Base-by-base conservation (phyloP, 2,329 filamentous ascomycete genomes). In the Aureobasidium vineae region DNA sequence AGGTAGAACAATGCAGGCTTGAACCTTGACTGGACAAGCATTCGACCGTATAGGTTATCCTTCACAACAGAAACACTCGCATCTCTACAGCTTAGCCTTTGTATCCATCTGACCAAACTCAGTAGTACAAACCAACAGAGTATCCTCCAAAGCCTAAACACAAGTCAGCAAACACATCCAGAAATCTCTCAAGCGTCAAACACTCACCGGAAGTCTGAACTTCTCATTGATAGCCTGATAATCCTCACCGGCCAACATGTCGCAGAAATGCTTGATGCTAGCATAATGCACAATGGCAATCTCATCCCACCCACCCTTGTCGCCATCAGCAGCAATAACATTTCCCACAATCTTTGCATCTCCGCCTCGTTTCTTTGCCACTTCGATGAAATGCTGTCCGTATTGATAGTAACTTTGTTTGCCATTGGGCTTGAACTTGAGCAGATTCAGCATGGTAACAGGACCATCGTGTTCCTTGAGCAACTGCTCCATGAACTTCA, bases 211-310 rank as follows among this genome's bases (percentile, higher is more conserved):
- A 65, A 87, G 75, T 33, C 85, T 76, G 71, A 80, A 77, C 72
- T 76, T 81, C 61, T 80, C 76, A 75, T 88, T 88, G 6, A 85
- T 84, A 45, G 75, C 79, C 76, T 87, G 85, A 73, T 87, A 87
- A 71, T 86, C 85, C 70, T 81, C 78, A 50, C 82, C 81, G 1
- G 78, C 80, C 50, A 86, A 72, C 85, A 87, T 88, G 72, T 86
- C 85, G 50, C 83, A 83, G 71, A 88, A 88, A 74, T 88, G 85
- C 68, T 74, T 69, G 41, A 88, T 83, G 60, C 81, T 86, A 3
- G 86, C 86, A 74, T 88, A 88, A 76, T 88, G 86, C 65, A 86
- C 86, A 50, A 88, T 78, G 0, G 86, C 86, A 68, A 89, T 80
- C 75, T 89, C 86, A 73, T 88, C 84, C 86, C 86, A 89, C 7